Evolutionary conservation across 805 yeast genomes (phyloP).

Genomic region (Grigorovia humatica): DNA sequence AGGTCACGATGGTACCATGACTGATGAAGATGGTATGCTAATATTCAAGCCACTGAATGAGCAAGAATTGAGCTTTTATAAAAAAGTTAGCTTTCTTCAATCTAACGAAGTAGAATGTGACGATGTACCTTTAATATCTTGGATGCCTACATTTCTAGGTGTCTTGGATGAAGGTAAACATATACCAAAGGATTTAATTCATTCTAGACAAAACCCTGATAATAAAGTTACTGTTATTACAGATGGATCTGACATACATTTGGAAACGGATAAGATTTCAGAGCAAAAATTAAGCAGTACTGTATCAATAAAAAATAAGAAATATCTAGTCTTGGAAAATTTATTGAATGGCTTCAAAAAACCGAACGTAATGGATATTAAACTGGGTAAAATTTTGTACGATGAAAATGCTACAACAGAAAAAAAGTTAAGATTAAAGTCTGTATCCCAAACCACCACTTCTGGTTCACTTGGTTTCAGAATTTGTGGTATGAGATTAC

Average conservation of each 20-base stretch:
- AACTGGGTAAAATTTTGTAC: conserved; percentile 61
- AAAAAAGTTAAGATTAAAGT: conserved; percentile 48
- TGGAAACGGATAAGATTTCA: not conserved
- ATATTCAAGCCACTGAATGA: conserved; percentile 59
- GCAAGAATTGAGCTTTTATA: conserved; percentile 72
- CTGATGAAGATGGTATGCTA: conserved; percentile 51
- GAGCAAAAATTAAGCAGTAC: not conserved
- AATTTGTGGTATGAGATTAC: conserved; percentile 79
- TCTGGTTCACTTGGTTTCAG: conserved; percentile 69
- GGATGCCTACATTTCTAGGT: conserved; percentile 26
- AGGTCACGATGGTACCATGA: conserved; percentile 77
- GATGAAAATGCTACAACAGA: conserved; percentile 52
- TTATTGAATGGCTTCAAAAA: conserved; percentile 44
- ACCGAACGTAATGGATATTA: conserved; percentile 77
- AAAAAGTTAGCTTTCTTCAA: conserved; percentile 9
- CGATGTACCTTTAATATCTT: conserved; percentile 18
- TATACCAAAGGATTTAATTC: conserved; percentile 1
- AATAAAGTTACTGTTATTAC: conserved; percentile 1
- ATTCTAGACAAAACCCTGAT: not conserved
- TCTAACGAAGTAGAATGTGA: conserved; percentile 10
- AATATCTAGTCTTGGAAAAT: conserved; percentile 57
- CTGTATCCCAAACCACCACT: conserved; percentile 65
- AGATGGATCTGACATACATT: conserved; percentile 3
- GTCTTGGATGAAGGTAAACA: conserved; percentile 16
- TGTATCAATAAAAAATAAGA: not conserved